Conservation (phyloP, 2,329 filamentous ascomycete species). For the Pezicula radicicola region DNA sequence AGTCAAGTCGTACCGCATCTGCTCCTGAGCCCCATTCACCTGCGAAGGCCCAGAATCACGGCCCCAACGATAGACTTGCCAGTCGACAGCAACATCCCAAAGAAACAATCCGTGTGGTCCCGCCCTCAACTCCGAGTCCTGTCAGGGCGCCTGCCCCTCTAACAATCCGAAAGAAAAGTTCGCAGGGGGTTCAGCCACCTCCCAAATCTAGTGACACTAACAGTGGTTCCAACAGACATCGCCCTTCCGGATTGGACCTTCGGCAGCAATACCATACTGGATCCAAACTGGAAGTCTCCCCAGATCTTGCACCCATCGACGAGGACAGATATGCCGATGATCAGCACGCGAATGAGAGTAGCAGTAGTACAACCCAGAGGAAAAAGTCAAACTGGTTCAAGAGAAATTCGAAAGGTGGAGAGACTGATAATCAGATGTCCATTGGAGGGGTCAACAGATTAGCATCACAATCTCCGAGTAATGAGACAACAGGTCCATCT, state of each 20-base stretch:
- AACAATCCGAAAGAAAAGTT: constrained; percentile 27
- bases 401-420: constrained; percentile 23
- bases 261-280: constrained; percentile 18
- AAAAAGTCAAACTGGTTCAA: constrained; percentile 30
- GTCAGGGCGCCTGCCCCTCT: constrained; percentile 28
- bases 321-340: constrained; percentile 15
- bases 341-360: constrained; percentile 15
- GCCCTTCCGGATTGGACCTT: constrained; percentile 11
- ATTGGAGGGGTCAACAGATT: constrained; percentile 6
- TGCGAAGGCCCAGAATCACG: constrained; percentile 5
- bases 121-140: constrained; percentile 21
- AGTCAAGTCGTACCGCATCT: constrained; percentile 23
- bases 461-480: constrained; percentile 13
- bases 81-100: constrained; percentile 8
- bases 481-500: constrained; percentile 2
- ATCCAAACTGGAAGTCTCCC: constrained; percentile 2
- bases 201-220: constrained; percentile 12
- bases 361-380: constrained; percentile 19
- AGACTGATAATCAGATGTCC: constrained; percentile 15
- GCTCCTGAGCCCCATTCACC: constrained; percentile 23
- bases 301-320: constrained; percentile 17
- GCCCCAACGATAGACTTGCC: constrained; percentile 6
- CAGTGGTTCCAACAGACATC: not conserved
- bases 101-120: constrained; percentile 26
- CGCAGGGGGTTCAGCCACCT: constrained; percentile 10